Base-by-base conservation (phyloP, 768 basidiomycete genomes). In the Omphalotus guepiniiformis region DNA sequence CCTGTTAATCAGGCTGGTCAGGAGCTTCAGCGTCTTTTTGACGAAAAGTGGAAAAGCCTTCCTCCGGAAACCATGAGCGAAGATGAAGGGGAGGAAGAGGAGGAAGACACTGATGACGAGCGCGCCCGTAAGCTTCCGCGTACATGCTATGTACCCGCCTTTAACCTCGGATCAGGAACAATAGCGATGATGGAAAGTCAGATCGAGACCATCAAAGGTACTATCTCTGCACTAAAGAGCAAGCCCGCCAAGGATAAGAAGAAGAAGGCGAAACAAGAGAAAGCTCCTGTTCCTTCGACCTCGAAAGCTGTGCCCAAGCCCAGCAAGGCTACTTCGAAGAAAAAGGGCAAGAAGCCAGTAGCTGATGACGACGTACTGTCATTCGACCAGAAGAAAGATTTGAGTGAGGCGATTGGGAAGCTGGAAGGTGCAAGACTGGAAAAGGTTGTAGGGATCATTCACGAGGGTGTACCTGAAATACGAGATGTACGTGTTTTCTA, bases 301-400 rank as follows among this genome's bases (percentile, higher is more conserved):
- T 84, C 84, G 21, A 90, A 88, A 63, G 60, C 72, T 21, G 54
- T 75, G 22, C 64, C 72, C 25, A 84, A 82, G 54, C 67, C 67
- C 12, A 53, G 73, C 22, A 80, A 79, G 57, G 62, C 71, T 12
- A 58, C 72, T 15, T 59, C 67, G 32, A 82, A 82, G 69, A 83
- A 82, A 67, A 80, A 76, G 58, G 55, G 67, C 27, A 88, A 88
- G 74, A 87, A 86, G 13, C 16, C 74, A 30, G 63, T 82, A 36
- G 67, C 78, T 8, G 88, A 91, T 55, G 86, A 90, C 57, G 89
- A 93, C 48, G 82, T 85, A 39, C 75, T 97, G 29, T 87, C 90
- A 42, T 90, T 95, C 63, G 91, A 93, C 55, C 95, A 98, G 74
- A 99, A 99, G 85, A 93, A 96, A 68, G 93, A 97, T 62, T 72